These are phyloP conservation scores for Baorangia bicolor DNA, from an alignment of 768 basidiomycete genomes.

Conservation along the genomic window DNA sequence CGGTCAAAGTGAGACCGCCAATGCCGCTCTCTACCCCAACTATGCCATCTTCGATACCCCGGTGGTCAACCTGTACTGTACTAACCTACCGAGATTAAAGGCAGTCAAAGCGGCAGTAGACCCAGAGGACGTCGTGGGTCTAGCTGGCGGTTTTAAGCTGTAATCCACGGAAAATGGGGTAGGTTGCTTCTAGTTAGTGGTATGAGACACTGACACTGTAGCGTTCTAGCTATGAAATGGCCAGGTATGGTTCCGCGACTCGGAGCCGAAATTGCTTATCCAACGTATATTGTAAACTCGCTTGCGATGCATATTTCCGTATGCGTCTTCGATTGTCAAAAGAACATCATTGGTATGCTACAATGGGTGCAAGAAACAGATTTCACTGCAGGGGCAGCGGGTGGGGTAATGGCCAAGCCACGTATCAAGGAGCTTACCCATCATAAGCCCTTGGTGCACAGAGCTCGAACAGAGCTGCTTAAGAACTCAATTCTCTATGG, in stretches of 20 bases:
- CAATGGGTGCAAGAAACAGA: neutral
- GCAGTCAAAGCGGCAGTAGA: conserved; percentile 45
- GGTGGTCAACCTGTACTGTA: conserved; percentile 46
- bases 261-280: neutral
- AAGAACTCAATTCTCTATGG: neutral
- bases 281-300: neutral
- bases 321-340: neutral
- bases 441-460: neutral
- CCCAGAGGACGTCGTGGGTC: conserved; percentile 52
- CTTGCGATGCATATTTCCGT: neutral
- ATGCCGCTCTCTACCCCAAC: conserved; percentile 49
- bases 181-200: neutral
- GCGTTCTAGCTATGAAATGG: neutral
- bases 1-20: conserved; percentile 9
- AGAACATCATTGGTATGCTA: neutral
- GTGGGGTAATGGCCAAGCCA: neutral
- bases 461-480: neutral
- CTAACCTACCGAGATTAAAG: conserved; percentile 36
- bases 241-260: neutral
- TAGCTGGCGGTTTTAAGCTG: conserved; percentile 60
- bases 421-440: neutral
- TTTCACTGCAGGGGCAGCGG: neutral
- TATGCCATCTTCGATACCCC: conserved; percentile 55
- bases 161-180: neutral
- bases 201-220: neutral